phyloP scores from a whole-genome alignment of 2,329 filamentous ascomycete species.

The Helminthosporium solani region DNA sequence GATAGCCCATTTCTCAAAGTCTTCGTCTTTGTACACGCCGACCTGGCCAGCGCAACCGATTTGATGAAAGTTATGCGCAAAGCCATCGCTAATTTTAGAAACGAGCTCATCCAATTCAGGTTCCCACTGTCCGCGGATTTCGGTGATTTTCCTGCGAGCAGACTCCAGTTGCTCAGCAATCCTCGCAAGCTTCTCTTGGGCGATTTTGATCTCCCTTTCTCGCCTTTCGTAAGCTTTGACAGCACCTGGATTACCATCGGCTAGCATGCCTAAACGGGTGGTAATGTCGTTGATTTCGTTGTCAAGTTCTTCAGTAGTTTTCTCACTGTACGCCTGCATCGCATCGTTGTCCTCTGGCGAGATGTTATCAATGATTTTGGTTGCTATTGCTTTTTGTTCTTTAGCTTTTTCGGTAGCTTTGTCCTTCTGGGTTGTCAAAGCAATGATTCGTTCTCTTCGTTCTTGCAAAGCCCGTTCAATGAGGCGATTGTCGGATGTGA shows the following conservation, averaged over 20 bases:
- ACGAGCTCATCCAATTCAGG: slow-evolving; percentile 77
- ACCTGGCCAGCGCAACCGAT: slow-evolving; percentile 95
- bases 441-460: slow-evolving; percentile 16
- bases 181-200: slow-evolving; percentile 60
- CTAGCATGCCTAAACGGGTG: slow-evolving; percentile 75
- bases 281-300: slow-evolving; percentile 72
- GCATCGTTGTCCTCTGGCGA: slow-evolving; percentile 28
- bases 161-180: slow-evolving; percentile 57
- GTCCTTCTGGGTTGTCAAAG: slow-evolving; percentile 17
- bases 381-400: slow-evolving; percentile 17
- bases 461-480: slow-evolving; percentile 38
- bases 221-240: slow-evolving; percentile 66
- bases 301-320: slow-evolving; percentile 60
- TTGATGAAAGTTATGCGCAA: slow-evolving; percentile 88
- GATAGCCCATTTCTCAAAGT: slow-evolving; percentile 93
- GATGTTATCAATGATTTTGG: slow-evolving; percentile 18
- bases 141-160: slow-evolving; percentile 60
- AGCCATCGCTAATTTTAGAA: slow-evolving; percentile 80
- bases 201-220: slow-evolving; percentile 63
- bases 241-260: slow-evolving; percentile 72
- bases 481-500: slow-evolving; percentile 62
- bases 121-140: slow-evolving; percentile 76
- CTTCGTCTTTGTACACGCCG: slow-evolving; percentile 78
- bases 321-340: slow-evolving; percentile 18
- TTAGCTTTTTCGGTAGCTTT: slow-evolving; percentile 10